A percentile compares a stretch with the other conserved stretches of the same genome.
Evolutionary conservation across 2,329 filamentous ascomycete species (phyloP).

Genomic region (Ceratocystis variospora): DNA sequence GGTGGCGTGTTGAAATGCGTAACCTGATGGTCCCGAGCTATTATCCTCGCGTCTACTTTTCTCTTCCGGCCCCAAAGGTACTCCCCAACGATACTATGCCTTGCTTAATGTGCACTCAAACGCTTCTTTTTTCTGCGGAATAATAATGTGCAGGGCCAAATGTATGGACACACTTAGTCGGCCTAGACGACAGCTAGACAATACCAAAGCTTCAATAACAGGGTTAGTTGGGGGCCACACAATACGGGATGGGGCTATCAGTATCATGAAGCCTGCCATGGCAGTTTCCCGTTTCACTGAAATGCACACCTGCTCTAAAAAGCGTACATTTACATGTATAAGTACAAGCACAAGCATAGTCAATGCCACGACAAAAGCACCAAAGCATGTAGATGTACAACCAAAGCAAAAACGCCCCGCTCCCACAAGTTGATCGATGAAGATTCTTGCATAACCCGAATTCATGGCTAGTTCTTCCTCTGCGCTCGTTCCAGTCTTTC

Average conservation of each 20-base stretch:
- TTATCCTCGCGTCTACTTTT: neutral
- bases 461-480: neutral
- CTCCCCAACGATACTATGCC: too few species aligned
- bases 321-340: neutral
- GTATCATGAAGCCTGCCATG: neutral
- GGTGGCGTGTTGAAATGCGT: neutral
- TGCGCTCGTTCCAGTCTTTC: neutral
- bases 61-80: too few species aligned
- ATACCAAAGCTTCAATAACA: neutral
- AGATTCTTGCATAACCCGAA: neutral
- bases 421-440: neutral
- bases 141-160: neutral
- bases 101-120: too few species aligned
- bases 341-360: neutral
- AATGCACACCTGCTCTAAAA: neutral
- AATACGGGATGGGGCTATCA: neutral
- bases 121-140: neutral
- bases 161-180: neutral
- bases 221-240: neutral
- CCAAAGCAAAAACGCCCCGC: neutral
- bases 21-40: neutral
- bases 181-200: neutral
- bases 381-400: neutral
- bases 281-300: neutral
- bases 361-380: neutral